Percentiles rank a stretch among this genome's conserved stretches.
phyloP scores from a whole-genome alignment of 164 flowering plant genomes.

The Aristolochia contorta region DNA sequence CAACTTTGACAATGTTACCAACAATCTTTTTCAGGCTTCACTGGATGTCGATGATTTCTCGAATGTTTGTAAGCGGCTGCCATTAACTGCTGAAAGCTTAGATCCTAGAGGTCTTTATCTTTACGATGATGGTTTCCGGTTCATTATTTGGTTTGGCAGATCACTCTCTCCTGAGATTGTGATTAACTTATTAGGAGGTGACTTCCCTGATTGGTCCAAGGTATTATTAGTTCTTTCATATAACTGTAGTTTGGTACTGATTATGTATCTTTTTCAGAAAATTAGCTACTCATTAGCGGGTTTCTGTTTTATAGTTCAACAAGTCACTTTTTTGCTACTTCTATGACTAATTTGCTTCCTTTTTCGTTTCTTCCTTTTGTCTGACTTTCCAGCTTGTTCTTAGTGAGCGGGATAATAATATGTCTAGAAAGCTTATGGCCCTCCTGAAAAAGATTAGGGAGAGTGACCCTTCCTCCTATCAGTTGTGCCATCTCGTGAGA shows the following conservation, averaged over 20 bases:
- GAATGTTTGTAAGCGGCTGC: slow-evolving; percentile 33
- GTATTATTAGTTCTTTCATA: slow-evolving; percentile 23
- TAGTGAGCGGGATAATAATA: slow-evolving; percentile 46
- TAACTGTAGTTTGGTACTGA: not conserved
- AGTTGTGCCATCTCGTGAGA: slow-evolving; percentile 67
- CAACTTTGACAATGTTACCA: not conserved
- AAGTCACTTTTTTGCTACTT: not conserved
- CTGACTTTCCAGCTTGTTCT: slow-evolving; percentile 5
- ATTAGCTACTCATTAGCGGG: not conserved
- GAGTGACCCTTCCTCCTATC: slow-evolving; percentile 56
- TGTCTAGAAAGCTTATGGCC: slow-evolving; percentile 55
- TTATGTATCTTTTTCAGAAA: not conserved
- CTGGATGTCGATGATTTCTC: slow-evolving; percentile 30
- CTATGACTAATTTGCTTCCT: not conserved
- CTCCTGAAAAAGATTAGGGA: slow-evolving; percentile 51
- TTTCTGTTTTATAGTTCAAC: no score
- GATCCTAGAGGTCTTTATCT: slow-evolving; percentile 83
- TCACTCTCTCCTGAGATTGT: slow-evolving; percentile 62
- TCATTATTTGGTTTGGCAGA: slow-evolving; percentile 91
- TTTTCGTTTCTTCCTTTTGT: not conserved
- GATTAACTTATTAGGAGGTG: slow-evolving; percentile 55
- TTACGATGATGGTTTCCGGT: slow-evolving; percentile 84
- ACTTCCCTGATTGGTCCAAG: slow-evolving; percentile 59
- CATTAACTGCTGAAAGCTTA: slow-evolving; percentile 59
- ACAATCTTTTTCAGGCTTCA: slow-evolving; percentile 29